Base-by-base conservation (phyloP, 108 stramenopile genomes). In the Stephanodiscus minutulus region DNA sequence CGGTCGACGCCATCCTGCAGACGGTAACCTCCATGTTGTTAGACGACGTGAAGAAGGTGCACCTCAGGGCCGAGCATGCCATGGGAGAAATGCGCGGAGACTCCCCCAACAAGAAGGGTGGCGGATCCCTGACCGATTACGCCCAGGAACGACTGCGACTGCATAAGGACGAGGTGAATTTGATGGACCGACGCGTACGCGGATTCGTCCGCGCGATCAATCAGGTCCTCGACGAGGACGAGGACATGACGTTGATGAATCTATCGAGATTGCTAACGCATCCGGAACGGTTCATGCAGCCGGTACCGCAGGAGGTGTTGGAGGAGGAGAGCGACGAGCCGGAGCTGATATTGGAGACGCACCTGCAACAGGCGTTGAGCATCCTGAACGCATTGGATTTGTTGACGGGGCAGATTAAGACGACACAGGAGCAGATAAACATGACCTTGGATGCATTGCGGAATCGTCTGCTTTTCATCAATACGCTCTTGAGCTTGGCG, bases 201-300 rank as follows among this genome's bases (percentile, higher is more conserved):
- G 95, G 95, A 41, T 93, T 96, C 58, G 81, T 87, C 18, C 81
- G 88, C 8, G 91, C 95, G 1, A 70, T 96, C 65, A 86, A 89
- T 65, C 64, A 73, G 15, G 70, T 96, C 4, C 55, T 96, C 24
- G 91, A 93, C 37, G 95, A 96, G 27, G 87, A 93, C 37, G 92
- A 96, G 62, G 95, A 93, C 59, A 85, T 96, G 88, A 83, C 95
- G 39, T 63, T 96, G 47, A 93, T 93, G 92, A 96, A 96, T 64
- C 62, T 96, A 9, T 87, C 88, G 3, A 84, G 91, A 44, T 60
- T 96, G 22, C 29, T 93, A 17, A 84, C 89, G 4, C 86, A 96
- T 59, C 95, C 95, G 9, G 91, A 92, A 65, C 73, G 88, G 13
- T 96, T 93, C 66, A 64, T 96, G 9, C 88, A 93, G 49, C 95